Conservation (phyloP, 441 rosid species). For the Daphne laureola region DNA sequence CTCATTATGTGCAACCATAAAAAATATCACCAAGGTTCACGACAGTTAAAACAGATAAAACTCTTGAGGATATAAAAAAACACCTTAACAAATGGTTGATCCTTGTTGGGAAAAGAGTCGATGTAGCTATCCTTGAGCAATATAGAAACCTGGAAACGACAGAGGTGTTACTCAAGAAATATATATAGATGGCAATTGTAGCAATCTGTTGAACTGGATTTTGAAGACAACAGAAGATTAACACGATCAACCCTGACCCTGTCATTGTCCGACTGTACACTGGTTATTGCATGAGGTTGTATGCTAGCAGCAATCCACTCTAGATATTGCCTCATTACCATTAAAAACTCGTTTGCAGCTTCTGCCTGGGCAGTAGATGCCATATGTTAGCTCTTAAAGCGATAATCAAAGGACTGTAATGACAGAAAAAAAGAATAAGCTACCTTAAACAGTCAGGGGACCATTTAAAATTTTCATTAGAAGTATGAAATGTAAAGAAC, state of each 20-base stretch:
- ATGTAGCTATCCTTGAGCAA: conserved; percentile 93
- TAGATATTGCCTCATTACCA: conserved; percentile 61
- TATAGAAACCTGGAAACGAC: conserved; percentile 72
- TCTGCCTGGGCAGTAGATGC: conserved; percentile 40
- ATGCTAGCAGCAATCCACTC: conserved; percentile 83
- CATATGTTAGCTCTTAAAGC: no score
- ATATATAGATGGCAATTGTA: background rate
- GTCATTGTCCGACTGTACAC: conserved; percentile 86
- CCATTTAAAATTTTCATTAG: no score
- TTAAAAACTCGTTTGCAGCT: conserved; percentile 64
- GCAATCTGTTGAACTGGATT: background rate
- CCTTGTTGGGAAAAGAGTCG: conserved; percentile 78
- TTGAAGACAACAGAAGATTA: background rate
- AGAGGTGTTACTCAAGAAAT: background rate
- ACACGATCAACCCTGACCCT: conserved; percentile 47
- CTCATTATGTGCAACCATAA: no score
- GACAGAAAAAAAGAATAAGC: no score
- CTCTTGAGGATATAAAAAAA: conserved; percentile 2
- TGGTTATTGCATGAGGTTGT: conserved; percentile 86
- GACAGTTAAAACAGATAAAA: no score
- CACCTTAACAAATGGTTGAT: conserved; percentile 83
- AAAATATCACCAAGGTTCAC: no score
- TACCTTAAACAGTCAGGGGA: no score
- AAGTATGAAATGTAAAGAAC: no score
- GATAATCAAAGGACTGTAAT: no score